Evolutionary conservation across 768 basidiomycete species (phyloP).

Genomic region (Mycena maculata): DNA sequence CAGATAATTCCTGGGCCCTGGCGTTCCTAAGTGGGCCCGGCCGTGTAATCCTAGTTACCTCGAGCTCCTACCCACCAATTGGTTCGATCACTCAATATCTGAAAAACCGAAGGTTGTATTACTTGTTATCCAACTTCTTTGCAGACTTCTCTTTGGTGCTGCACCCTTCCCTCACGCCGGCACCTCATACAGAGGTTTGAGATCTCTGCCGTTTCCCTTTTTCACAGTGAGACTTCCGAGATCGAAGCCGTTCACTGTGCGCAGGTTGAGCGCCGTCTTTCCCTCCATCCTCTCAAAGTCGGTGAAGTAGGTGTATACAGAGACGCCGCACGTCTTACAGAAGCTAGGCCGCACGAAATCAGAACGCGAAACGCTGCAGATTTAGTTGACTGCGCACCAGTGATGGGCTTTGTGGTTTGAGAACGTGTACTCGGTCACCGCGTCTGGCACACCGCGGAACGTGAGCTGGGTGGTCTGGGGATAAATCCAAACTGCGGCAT

Average conservation of each 20-base stretch:
- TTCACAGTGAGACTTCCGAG: not conserved
- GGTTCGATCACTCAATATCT: constrained; percentile 4
- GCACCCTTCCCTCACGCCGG: constrained; percentile 10
- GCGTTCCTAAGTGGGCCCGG: not conserved
- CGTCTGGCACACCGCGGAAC: constrained; percentile 4
- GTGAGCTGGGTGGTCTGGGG: constrained; percentile 7
- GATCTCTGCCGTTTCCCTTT: constrained; percentile 7
- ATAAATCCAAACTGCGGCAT: constrained; percentile 4
- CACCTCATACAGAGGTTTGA: constrained; percentile 17
- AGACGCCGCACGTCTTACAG: constrained; percentile 16
- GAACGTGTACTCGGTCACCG: constrained; percentile 14
- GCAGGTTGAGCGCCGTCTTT: constrained; percentile 9
- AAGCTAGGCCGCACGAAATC: constrained; percentile 10
- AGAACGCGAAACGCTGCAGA: constrained; percentile 7
- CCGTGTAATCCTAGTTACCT: not conserved
- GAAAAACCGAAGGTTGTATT: constrained; percentile 7
- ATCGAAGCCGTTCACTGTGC: constrained; percentile 11
- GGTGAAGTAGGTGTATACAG: constrained; percentile 1
- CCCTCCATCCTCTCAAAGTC: not conserved
- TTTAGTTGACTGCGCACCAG: constrained; percentile 1
- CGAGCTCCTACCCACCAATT: not conserved
- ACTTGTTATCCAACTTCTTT: constrained; percentile 3
- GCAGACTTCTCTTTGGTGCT: constrained; percentile 8
- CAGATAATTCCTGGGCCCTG: not conserved
- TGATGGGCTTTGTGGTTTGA: not conserved